A percentile compares a stretch with the other conserved stretches of the same genome.
Conservation (phyloP, 202 grass and related monocot species). For the Panicum hallii region DNA sequence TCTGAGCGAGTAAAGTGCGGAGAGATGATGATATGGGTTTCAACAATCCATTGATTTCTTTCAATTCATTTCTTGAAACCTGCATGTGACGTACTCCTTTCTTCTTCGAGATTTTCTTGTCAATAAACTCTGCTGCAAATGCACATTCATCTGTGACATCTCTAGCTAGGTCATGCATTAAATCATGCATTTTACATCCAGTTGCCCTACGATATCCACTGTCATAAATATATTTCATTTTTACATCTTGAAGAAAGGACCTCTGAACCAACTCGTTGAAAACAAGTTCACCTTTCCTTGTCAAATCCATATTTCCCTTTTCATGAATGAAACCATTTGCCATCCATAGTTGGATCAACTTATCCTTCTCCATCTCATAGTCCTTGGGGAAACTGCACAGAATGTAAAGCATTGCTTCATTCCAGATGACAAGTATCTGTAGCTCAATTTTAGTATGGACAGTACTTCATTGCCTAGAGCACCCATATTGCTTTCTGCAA, state of each 20-base stretch:
- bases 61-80: accelerated
- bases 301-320: background rate
- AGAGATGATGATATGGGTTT: too few relatives aligned
- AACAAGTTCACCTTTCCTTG: background rate
- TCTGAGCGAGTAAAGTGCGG: too few relatives aligned
- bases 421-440: conserved; percentile 16
- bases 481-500: conserved; percentile 28
- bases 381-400: conserved; percentile 47
- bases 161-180: conserved; percentile 46
- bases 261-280: conserved; percentile 43
- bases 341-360: conserved; percentile 49
- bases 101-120: background rate
- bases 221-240: too few relatives aligned
- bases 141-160: conserved; percentile 4
- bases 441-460: conserved; percentile 44
- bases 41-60: background rate
- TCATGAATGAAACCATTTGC: conserved; percentile 44
- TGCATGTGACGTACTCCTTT: background rate
- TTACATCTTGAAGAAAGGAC: conserved; percentile 50
- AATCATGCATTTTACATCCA: conserved; percentile 41
- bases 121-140: background rate
- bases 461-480: background rate
- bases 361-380: conserved; percentile 45
- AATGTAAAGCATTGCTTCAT: conserved; percentile 58
- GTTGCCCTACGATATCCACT: too few relatives aligned